Evolutionary conservation across 2,329 filamentous ascomycete genomes (phyloP), one percentile per base, ranked within the genome.

Genomic region (Sphaerostilbella broomeana): DNA sequence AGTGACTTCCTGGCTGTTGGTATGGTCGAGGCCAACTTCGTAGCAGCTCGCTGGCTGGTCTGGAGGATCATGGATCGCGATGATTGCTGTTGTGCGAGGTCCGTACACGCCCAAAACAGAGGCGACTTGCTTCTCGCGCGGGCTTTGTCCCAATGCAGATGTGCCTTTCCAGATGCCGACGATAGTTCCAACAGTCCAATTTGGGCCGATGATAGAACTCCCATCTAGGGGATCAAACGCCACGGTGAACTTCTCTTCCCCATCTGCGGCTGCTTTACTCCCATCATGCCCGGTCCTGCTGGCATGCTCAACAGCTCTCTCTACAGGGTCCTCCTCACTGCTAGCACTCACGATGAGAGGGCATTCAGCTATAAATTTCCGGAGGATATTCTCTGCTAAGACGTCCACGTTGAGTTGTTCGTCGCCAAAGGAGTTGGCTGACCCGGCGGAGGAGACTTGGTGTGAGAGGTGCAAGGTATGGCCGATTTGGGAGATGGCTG

Each of bases 161-260:
- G 47, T 25, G 3, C 72, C 72, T 20, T 69, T 65, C 73, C 77
- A 81, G 26, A 81, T 57, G 6, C 77, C 76, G 12, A 79, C 58
- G 44, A 81, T 81, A 32, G 75, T 69, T 16, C 73, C 73, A 7
- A 77, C 73, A 1, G 70, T 65, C 73, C 73, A 77, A 51, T 77
- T 77, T 2, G 73, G 64, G 1, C 63, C 70, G 29, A 77, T 75
- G 49, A 77, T 77, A 45, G 73, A 79, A 55, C 72, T 77, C 9
- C 77, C 77, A 47, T 81, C 77, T 0, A 81, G 67, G 0, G 77
- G 77, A 48, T 81, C 77, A 48, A 81, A 81, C 0, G 75, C 76
- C 7, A 79, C 57, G 0, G 75, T 71, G 56, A 81, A 81, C 6
- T 37, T 21, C 3, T 42, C 16, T 1, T 40, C 18, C 1, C 29